Evolutionary conservation across 225 moss, liverwort and hornwort genomes (phyloP).

Genomic region (Takakia lepidozioides): DNA sequence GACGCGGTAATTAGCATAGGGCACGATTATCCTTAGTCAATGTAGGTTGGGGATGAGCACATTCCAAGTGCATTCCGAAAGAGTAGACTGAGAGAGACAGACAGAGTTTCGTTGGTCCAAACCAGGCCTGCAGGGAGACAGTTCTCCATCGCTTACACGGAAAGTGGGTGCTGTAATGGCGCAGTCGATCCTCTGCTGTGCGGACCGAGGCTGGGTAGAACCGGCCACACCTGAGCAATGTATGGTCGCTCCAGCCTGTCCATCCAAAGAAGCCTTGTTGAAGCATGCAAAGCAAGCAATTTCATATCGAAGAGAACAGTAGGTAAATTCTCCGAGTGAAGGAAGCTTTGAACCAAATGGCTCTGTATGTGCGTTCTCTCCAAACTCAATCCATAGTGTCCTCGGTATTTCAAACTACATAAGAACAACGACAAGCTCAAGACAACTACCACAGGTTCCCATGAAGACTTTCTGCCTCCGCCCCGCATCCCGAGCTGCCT

Average conservation of each 20-base stretch:
- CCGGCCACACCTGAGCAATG: slow-evolving; percentile 58
- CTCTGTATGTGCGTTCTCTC: neutral
- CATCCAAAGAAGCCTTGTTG: neutral
- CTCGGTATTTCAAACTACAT: neutral
- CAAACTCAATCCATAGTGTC: neutral
- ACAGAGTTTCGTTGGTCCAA: too few relatives aligned
- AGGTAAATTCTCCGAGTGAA: too few relatives aligned
- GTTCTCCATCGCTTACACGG: slow-evolving; percentile 72
- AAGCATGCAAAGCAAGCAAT: too few relatives aligned
- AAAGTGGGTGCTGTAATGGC: slow-evolving; percentile 68
- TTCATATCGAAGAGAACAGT: too few relatives aligned
- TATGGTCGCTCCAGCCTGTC: slow-evolving; percentile 81
- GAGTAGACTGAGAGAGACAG: too few relatives aligned
- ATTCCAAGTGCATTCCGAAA: too few relatives aligned
- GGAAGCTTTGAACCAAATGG: neutral
- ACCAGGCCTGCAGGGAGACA: too few relatives aligned
- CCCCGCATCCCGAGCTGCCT: slow-evolving; percentile 19
- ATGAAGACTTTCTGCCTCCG: slow-evolving; percentile 43
- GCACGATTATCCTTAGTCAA: too few relatives aligned
- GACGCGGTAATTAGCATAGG: too few relatives aligned
- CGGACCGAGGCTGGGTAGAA: slow-evolving; percentile 75
- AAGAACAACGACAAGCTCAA: neutral
- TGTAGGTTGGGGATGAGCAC: too few relatives aligned
- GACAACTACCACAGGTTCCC: slow-evolving; percentile 56
- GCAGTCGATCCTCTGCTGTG: slow-evolving; percentile 79